A percentile compares a stretch with the other conserved stretches of the same genome.
Evolutionary conservation across 345 rosid genomes (phyloP).

Genomic region (Melastoma malabathricum): DNA sequence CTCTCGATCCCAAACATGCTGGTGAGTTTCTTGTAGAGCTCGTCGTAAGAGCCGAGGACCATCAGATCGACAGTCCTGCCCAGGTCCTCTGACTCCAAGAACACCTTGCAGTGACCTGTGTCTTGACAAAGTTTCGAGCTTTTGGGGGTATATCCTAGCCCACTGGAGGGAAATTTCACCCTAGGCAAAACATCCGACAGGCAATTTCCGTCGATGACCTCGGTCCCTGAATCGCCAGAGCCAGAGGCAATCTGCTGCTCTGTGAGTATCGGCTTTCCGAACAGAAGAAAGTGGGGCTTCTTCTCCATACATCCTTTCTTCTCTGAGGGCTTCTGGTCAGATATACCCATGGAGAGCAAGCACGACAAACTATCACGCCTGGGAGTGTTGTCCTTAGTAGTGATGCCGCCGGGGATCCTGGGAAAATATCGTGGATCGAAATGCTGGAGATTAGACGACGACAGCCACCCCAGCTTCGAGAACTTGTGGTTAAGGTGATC

Average conservation of each 20-base stretch:
- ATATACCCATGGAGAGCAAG: conserved; percentile 60
- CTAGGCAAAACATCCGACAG: conserved; percentile 14
- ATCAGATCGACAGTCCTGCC: conserved; percentile 82
- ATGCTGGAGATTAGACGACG: conserved; percentile 32
- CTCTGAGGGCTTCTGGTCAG: conserved; percentile 17
- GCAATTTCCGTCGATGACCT: conserved; percentile 17
- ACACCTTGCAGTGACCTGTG: conserved; percentile 82
- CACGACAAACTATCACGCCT: conserved; percentile 50
- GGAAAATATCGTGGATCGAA: conserved; percentile 20
- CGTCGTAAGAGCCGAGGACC: conserved; percentile 62
- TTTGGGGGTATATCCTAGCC: conserved; percentile 13
- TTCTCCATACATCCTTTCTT: conserved; percentile 39
- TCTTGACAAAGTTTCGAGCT: conserved; percentile 24
- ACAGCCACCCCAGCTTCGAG: conserved; percentile 44
- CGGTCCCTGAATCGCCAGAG: conserved; percentile 27
- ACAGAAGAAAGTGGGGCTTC: conserved; percentile 63
- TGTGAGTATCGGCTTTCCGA: conserved; percentile 73
- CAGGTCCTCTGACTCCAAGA: conserved; percentile 81
- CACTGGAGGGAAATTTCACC: conserved; percentile 17
- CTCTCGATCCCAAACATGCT: conserved; percentile 66
- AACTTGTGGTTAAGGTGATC: conserved; percentile 47
- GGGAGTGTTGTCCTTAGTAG: conserved; percentile 14
- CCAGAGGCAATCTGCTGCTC: conserved; percentile 47
- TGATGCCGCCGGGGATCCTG: conserved; percentile 25
- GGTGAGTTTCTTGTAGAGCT: conserved; percentile 48